A percentile compares a stretch with the other conserved stretches of the same genome.
Evolutionary conservation across 306 rosid genomes (phyloP).

Genomic region (Quercus mongolica): DNA sequence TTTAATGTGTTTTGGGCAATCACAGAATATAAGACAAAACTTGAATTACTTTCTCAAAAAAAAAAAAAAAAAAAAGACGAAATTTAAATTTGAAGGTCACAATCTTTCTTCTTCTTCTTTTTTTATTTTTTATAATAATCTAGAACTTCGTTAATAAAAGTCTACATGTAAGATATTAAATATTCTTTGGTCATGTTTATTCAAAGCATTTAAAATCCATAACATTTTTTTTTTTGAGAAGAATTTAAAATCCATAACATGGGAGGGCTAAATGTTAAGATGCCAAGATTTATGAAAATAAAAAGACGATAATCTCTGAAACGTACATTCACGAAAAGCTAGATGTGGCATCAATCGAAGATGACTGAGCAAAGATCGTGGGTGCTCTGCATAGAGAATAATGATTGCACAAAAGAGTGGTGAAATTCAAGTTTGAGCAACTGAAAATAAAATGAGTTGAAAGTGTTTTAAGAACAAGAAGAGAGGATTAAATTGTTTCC

Average conservation of each 20-base stretch:
- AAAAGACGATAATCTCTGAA: background rate
- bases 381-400: background rate
- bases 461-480: background rate
- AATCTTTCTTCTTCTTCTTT: too few relatives aligned
- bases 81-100: too few relatives aligned
- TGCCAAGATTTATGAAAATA: background rate
- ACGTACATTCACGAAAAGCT: background rate
- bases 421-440: background rate
- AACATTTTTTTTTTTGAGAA: too few relatives aligned
- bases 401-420: background rate
- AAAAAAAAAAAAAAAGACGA: too few relatives aligned
- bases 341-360: background rate
- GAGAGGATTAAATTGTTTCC: background rate
- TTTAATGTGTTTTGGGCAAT: too few relatives aligned
- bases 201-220: background rate
- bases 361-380: background rate
- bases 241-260: background rate
- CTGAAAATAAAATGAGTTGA: background rate
- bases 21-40: too few relatives aligned
- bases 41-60: too few relatives aligned
- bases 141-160: too few relatives aligned
- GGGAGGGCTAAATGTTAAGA: background rate
- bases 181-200: background rate
- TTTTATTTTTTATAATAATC: too few relatives aligned
- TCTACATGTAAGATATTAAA: background rate